phyloP scores from a whole-genome alignment of 257 asterid genomes.

The Paraleonurus japonicus region DNA sequence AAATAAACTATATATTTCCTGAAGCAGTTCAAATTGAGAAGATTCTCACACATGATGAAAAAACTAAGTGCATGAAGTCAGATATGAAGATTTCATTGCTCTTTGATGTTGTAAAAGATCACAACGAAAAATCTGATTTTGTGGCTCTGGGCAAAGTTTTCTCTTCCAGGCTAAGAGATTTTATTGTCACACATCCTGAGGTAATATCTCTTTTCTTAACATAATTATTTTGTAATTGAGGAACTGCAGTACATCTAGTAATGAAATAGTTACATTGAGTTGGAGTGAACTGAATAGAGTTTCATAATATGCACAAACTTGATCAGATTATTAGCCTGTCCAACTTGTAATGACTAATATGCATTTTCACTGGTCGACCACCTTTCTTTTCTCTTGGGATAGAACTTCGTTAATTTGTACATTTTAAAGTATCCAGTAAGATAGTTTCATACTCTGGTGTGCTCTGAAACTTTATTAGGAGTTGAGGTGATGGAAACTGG shows the following conservation, averaged over 20 bases:
- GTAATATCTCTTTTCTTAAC: slow-evolving; percentile 35
- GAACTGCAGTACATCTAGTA: not conserved
- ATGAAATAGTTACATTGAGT: slow-evolving; percentile 1
- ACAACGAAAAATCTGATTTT: slow-evolving; percentile 51
- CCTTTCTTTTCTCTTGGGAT: not conserved
- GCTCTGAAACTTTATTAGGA: not conserved
- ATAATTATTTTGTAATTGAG: slow-evolving; percentile 4
- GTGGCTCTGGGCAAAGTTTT: slow-evolving; percentile 66
- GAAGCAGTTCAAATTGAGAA: slow-evolving; percentile 77
- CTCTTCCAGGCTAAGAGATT: slow-evolving; percentile 58
- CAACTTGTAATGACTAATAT: not conserved
- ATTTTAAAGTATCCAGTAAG: not conserved
- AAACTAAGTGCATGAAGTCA: slow-evolving; percentile 72
- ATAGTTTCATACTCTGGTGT: not conserved
- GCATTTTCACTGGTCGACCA: not conserved
- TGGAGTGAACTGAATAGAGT: not conserved
- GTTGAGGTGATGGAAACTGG: not conserved
- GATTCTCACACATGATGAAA: slow-evolving; percentile 63
- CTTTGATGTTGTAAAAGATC: slow-evolving; percentile 59
- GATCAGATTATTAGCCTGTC: not conserved
- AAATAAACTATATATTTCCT: slow-evolving; percentile 68
- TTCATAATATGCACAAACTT: not conserved
- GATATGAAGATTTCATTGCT: slow-evolving; percentile 51
- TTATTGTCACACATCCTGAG: slow-evolving; percentile 48
- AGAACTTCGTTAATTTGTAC: not conserved